Percentiles rank a stretch among this genome's conserved stretches.
These are phyloP conservation scores for Globisporangium nagaii DNA, from an alignment of 352 stramenopile species.

Conservation along the genomic window DNA sequence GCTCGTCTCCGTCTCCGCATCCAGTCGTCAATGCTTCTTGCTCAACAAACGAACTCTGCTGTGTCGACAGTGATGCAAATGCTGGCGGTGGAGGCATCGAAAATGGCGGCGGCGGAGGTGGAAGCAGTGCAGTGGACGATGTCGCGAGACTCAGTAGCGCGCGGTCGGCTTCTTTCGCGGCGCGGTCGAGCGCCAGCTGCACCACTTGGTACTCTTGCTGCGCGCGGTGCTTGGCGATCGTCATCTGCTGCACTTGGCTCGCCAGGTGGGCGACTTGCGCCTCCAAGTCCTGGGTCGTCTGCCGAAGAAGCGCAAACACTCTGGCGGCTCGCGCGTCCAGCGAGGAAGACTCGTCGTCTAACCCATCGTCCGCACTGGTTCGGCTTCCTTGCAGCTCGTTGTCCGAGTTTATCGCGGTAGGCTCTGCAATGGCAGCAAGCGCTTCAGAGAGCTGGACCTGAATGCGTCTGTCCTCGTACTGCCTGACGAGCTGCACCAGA, in stretches of 20 bases:
- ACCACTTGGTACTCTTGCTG: conserved; percentile 22
- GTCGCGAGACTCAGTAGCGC: conserved; percentile 27
- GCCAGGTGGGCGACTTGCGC: conserved; percentile 24
- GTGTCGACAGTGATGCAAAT: neutral
- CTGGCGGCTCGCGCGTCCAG: conserved; percentile 18
- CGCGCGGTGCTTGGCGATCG: conserved; percentile 15
- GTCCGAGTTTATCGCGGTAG: too few relatives aligned
- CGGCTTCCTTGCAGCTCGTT: neutral
- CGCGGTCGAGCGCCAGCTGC: conserved; percentile 17
- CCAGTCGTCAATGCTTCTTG: neutral
- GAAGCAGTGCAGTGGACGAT: neutral
- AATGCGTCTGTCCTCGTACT: conserved; percentile 7
- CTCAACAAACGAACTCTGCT: too few relatives aligned
- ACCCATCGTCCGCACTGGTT: neutral
- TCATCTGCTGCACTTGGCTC: conserved; percentile 17
- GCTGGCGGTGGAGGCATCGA: neutral
- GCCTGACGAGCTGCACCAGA: conserved; percentile 8
- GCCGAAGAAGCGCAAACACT: conserved; percentile 23
- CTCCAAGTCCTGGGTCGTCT: conserved; percentile 18
- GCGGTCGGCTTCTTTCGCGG: conserved; percentile 28
- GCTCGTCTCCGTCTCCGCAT: conserved; percentile 10
- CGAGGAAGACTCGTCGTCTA: conserved; percentile 2
- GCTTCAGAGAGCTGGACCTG: conserved; percentile 1
- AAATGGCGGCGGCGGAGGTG: neutral
- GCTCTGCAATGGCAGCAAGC: neutral